These are phyloP conservation scores for Zopfochytrium polystomum DNA, from an alignment of 371 early-diverging fungal genomes.

Conservation along the genomic window DNA sequence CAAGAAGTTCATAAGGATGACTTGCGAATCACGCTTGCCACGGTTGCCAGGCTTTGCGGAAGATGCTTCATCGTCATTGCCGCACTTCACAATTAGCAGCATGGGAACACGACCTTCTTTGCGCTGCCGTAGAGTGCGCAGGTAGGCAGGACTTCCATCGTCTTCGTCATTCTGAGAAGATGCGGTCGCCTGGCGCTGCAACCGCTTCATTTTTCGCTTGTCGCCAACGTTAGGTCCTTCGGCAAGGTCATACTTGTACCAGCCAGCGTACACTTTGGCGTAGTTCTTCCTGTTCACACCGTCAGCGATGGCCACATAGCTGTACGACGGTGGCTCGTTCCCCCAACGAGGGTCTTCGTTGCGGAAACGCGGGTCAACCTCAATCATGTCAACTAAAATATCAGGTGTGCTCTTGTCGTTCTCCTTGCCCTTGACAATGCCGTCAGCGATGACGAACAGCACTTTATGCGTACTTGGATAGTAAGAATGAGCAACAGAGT, in stretches of 20 bases:
- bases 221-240: slow-evolving; percentile 12
- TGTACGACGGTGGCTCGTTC: slow-evolving; percentile 28
- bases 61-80: slow-evolving; percentile 67
- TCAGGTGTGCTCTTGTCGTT: slow-evolving; percentile 41
- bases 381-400: slow-evolving; percentile 37
- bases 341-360: slow-evolving; percentile 47
- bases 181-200: slow-evolving; percentile 13
- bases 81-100: slow-evolving; percentile 89
- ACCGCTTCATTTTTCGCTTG: slow-evolving; percentile 32
- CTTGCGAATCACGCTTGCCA: too few species aligned
- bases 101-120: slow-evolving; percentile 68
- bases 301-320: slow-evolving; percentile 86
- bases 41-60: slow-evolving; percentile 98
- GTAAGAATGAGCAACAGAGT: slow-evolving; percentile 82
- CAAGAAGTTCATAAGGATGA: slow-evolving; percentile 96
- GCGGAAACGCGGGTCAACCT: slow-evolving; percentile 25
- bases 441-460: slow-evolving; percentile 58
- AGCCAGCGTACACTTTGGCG: slow-evolving; percentile 90
- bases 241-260: slow-evolving; percentile 46
- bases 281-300: slow-evolving; percentile 91
- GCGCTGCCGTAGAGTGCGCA: too few species aligned
- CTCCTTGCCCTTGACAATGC: slow-evolving; percentile 42
- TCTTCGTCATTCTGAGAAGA: too few species aligned
- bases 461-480: slow-evolving; percentile 88
- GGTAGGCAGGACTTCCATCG: slow-evolving; percentile 29